Evolutionary conservation across 2,329 filamentous ascomycete species (phyloP), one percentile per base, ranked within the genome.

Genomic region (Zymoseptoria tritici): DNA sequence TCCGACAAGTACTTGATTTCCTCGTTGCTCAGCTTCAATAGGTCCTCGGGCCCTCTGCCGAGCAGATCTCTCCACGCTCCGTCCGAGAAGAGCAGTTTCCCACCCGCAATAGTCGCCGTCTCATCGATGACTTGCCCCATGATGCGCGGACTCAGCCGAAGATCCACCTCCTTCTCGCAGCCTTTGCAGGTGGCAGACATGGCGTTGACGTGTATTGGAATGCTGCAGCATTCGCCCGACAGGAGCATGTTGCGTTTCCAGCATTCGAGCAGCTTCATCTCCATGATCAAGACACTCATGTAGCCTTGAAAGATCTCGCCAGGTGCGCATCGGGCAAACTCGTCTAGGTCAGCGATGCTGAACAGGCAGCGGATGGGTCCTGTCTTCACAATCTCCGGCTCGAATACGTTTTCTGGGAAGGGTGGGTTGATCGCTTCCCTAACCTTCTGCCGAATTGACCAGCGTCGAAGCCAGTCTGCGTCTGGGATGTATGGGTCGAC

Each of bases 401-500:
- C 65, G 59, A 72, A 71, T 65, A 73, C 67, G 4, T 71, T 74
- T 52, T 64, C 59, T 9, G 71, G 71, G 62, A 84, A 83, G 0
- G 76, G 71, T 0, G 79, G 75, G 42, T 81, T 80, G 57, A 84
- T 68, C 22, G 78, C 77, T 59, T 83, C 79, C 61, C 76, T 79
- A 68, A 77, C 80, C 9, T 72, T 77, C 62, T 81, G 72, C 0
- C 75, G 74, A 16, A 74, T 72, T 0, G 81, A 78, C 70, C 80
- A 81, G 9, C 73, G 73, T 51, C 79, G 78, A 22, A 86, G 74
- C 77, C 82, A 84, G 19, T 76, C 70, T 1, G 81, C 80, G 61
- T 85, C 83, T 1, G 73, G 71, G 36, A 82, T 79, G 2, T 74
- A 67, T 0, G 84, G 84, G 62, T 86, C 77, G 26, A 86, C 74